Base-by-base conservation (phyloP, 495 filamentous ascomycete species). In the Hyaloscypha finlandica region DNA sequence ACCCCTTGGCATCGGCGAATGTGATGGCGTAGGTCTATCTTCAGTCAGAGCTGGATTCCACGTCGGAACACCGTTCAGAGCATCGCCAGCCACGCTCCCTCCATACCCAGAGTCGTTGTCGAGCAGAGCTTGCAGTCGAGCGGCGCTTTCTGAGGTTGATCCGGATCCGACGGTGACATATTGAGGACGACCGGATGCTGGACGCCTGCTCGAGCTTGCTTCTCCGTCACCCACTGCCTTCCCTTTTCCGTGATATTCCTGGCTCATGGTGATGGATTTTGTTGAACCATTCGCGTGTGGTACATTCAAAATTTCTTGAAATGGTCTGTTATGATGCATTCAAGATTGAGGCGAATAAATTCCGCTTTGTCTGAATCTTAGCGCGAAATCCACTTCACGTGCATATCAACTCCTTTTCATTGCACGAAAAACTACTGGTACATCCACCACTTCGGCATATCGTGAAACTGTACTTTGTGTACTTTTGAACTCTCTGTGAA, bases 51-150 rank as follows among this genome's bases (percentile, higher is more conserved):
- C 85, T 19, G 87, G 81, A 74, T 87, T 75, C 77, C 69, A 80
- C 51, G 64, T 65, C 55, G 70, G 73, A 53, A 59, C 68, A 51
- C 74, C 77, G 65, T 85, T 82, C 29, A 77, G 76, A 61, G 80
- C 76, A 9, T 81, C 86, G 65, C 81, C 84, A 31, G 78, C 74
- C 35, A 89, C 76, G 72, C 92, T 97, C 16, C 90, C 90, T 56
- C 92, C 94, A 74, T 98, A 98, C 16, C 95, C 95, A 22, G 93
- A 97, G 73, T 98, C 95, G 57, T 88, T 80, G 64, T 97, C 91
- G 35, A 96, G 88, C 80, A 75, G 86, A 76, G 81, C 89, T 82
- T 80, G 96, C 73, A 78, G 86, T 81, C 67, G 87, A 78, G 81
- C 75, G 8, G 83, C 84, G 71, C 87, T 90, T 65, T 93, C 86